Evolutionary conservation across 805 yeast genomes (phyloP).

Genomic region (Candida loeiensis): DNA sequence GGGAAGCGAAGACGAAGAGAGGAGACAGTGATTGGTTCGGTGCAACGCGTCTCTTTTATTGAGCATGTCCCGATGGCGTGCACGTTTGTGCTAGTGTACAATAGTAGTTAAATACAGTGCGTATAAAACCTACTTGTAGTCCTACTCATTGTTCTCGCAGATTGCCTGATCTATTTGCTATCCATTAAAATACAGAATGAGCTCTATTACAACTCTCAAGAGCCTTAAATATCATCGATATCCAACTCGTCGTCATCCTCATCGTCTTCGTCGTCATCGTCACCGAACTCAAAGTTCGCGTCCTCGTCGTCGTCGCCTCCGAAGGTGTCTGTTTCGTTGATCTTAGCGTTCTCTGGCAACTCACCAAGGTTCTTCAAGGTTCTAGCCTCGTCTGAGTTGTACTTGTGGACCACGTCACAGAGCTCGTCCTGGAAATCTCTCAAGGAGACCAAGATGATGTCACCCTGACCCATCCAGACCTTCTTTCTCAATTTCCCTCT

Average conservation of each 20-base stretch:
- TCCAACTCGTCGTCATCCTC: constrained; percentile 70
- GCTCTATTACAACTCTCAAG: constrained; percentile 5
- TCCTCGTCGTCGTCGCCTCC: constrained; percentile 97
- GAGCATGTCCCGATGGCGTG: too few species aligned
- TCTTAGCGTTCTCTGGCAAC: constrained; percentile 94
- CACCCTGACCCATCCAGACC: constrained; percentile 99
- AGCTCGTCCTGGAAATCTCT: constrained; percentile 99
- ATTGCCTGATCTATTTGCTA: neutral
- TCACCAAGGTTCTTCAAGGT: constrained; percentile 93
- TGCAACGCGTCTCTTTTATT: too few species aligned
- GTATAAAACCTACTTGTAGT: too few species aligned
- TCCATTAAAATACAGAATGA: constrained; percentile 6
- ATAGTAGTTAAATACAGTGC: neutral
- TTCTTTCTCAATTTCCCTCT: constrained; percentile 99
- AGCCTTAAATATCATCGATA: constrained; percentile 85
- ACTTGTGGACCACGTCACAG: constrained; percentile 97
- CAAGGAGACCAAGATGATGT: constrained; percentile 88
- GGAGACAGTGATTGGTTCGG: neutral
- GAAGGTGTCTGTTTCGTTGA: constrained; percentile 95
- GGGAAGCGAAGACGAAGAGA: constrained; percentile 37
- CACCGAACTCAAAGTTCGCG: constrained; percentile 97
- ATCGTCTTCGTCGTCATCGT: constrained; percentile 76
- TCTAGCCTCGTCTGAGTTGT: constrained; percentile 97
- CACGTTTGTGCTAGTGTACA: neutral
- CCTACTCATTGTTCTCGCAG: neutral